A percentile compares a stretch with the other conserved stretches of the same genome.
Evolutionary conservation across 2,329 filamentous ascomycete genomes (phyloP).

Genomic region (Fusarium pseudograminearum): DNA sequence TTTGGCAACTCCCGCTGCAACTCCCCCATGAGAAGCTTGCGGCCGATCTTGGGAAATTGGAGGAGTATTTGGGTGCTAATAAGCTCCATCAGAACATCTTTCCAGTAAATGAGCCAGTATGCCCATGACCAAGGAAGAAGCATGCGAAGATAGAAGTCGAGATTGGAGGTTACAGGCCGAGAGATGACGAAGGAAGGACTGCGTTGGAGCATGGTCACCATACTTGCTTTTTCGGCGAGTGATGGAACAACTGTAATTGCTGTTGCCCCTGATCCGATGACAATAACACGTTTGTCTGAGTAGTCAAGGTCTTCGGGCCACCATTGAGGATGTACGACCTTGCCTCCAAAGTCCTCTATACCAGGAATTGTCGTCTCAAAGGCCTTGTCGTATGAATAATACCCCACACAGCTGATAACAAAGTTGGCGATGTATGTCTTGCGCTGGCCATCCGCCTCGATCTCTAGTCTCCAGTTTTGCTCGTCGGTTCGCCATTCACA

Average conservation of each 20-base stretch:
- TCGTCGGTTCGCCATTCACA: slow-evolving; percentile 67
- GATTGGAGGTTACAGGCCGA: slow-evolving; percentile 57
- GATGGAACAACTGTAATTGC: slow-evolving; percentile 81
- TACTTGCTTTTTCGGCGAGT: slow-evolving; percentile 71
- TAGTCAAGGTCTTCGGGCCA: slow-evolving; percentile 79
- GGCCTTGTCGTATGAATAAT: slow-evolving; percentile 78
- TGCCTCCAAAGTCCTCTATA: slow-evolving; percentile 73
- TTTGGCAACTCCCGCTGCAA: slow-evolving; percentile 66
- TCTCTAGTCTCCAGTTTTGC: slow-evolving; percentile 66
- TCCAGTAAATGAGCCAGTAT: slow-evolving; percentile 62
- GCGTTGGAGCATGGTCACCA: slow-evolving; percentile 84
- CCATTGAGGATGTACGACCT: slow-evolving; percentile 77
- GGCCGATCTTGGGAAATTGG: slow-evolving; percentile 42
- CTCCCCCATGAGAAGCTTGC: slow-evolving; percentile 54
- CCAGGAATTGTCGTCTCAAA: slow-evolving; percentile 73
- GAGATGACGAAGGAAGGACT: slow-evolving; percentile 77
- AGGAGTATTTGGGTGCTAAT: slow-evolving; percentile 54
- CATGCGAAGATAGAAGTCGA: slow-evolving; percentile 54
- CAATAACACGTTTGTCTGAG: slow-evolving; percentile 73
- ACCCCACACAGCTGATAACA: slow-evolving; percentile 72
- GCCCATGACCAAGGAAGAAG: slow-evolving; percentile 63
- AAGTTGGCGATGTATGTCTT: slow-evolving; percentile 61
- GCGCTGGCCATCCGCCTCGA: slow-evolving; percentile 50
- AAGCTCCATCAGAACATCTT: slow-evolving; percentile 60
- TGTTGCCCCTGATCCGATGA: slow-evolving; percentile 84